phyloP scores from a whole-genome alignment of 495 filamentous ascomycete genomes.

The Thozetella sp. region DNA sequence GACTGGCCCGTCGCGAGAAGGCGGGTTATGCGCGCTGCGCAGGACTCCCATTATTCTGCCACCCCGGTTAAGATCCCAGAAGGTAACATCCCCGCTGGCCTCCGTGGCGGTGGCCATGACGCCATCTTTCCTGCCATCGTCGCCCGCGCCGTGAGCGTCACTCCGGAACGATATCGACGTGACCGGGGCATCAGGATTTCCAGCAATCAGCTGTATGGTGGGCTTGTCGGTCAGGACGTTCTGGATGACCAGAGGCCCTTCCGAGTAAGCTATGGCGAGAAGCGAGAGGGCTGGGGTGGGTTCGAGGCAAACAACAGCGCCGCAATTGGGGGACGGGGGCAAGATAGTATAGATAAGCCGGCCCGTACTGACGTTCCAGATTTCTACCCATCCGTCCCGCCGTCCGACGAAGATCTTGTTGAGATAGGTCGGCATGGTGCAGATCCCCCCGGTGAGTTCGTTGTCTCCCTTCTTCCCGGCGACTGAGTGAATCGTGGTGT shows the following conservation, averaged over 20 bases:
- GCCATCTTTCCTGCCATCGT: conserved; percentile 77
- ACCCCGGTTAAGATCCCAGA: conserved; percentile 94
- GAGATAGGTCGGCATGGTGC: conserved; percentile 87
- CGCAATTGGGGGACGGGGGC: conserved; percentile 64
- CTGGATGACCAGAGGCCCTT: conserved; percentile 75
- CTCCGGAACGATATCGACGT: conserved; percentile 89
- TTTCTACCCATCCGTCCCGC: conserved; percentile 85
- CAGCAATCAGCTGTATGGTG: conserved; percentile 65
- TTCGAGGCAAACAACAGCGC: conserved; percentile 79
- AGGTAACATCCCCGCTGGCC: conserved; percentile 79
- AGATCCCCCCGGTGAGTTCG: conserved; percentile 70
- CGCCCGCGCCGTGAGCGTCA: conserved; percentile 87
- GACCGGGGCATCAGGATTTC: conserved; percentile 57
- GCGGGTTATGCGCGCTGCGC: conserved; percentile 80
- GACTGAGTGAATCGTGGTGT: conserved; percentile 72
- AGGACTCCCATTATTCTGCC: conserved; percentile 81
- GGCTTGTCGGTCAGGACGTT: conserved; percentile 77
- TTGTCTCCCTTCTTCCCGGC: conserved; percentile 47
- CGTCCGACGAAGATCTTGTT: conserved; percentile 94
- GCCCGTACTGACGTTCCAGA: conserved; percentile 94
- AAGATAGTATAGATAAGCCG: conserved; percentile 85
- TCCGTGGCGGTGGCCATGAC: conserved; percentile 82
- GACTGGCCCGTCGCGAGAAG: conserved; percentile 41
- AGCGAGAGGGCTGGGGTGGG: conserved; percentile 81
- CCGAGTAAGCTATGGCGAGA: conserved; percentile 84